A percentile compares a stretch with the other conserved stretches of the same genome.
Conservation (phyloP, 164 flowering plant species). For the Houttuynia cordata region DNA sequence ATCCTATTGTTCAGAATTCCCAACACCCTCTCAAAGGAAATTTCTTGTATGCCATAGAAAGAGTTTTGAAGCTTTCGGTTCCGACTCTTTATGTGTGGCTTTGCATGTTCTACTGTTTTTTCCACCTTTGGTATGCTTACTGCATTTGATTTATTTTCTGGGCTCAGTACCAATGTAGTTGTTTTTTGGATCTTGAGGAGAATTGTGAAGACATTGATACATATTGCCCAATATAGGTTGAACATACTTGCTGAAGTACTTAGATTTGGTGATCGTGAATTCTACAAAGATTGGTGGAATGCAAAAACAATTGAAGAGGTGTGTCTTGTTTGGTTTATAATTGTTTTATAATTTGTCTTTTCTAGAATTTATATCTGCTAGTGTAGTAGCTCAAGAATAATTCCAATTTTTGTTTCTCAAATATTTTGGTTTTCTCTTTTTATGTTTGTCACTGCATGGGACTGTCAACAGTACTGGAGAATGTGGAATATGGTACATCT, state of each 20-base stretch:
- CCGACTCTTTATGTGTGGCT: constrained; percentile 97
- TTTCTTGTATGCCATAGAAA: constrained; percentile 76
- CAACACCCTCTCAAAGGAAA: constrained; percentile 93
- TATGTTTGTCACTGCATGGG: constrained; percentile 7
- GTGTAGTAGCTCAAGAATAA: too few relatives aligned
- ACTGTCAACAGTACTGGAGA: constrained; percentile 84
- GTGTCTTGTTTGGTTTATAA: constrained; percentile 1
- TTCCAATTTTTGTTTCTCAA: too few relatives aligned
- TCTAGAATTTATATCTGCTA: too few relatives aligned
- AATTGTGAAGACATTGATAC: background rate
- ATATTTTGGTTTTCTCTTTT: background rate
- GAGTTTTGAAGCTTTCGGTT: constrained; percentile 93
- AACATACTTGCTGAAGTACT: constrained; percentile 95
- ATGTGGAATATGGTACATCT: constrained; percentile 96
- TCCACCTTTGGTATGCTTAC: constrained; percentile 77
- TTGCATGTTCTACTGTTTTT: constrained; percentile 98
- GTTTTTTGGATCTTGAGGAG: background rate
- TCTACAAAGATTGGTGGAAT: constrained; percentile 99
- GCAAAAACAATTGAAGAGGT: constrained; percentile 95
- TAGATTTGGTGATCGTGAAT: constrained; percentile 92
- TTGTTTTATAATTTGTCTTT: background rate
- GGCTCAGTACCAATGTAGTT: background rate
- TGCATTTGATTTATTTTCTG: constrained; percentile 4
- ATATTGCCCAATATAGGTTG: constrained; percentile 39
- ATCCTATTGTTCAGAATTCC: constrained; percentile 87